Percentiles rank a stretch among this genome's conserved stretches.
These are phyloP conservation scores for Pseudozyma sp. DNA, from an alignment of 1,284 basidiomycete genomes.

Conservation along the genomic window DNA sequence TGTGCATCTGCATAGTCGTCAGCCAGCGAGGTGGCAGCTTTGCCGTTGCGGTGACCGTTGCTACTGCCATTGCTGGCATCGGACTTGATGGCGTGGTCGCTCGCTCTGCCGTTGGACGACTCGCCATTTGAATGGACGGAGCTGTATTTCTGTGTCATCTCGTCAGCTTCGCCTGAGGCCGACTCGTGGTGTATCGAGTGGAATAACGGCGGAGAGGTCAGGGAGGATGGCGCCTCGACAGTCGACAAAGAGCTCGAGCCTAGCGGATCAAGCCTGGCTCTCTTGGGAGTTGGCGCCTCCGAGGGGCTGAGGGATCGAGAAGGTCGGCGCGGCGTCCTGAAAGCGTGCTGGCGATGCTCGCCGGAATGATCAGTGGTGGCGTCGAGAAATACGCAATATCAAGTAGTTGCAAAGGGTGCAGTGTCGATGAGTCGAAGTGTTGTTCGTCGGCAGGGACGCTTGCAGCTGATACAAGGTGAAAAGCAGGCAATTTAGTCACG, in stretches of 20 bases:
- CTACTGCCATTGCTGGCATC: constrained; percentile 22
- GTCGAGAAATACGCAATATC: not conserved
- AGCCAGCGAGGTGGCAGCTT: not conserved
- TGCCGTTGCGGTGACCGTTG: constrained; percentile 34
- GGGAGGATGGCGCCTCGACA: constrained; percentile 11
- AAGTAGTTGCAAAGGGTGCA: not conserved
- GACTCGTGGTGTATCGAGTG: not conserved
- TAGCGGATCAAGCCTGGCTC: constrained; percentile 26
- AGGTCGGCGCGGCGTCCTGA: constrained; percentile 41
- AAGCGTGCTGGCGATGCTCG: constrained; percentile 25
- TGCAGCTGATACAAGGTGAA: too few relatives aligned
- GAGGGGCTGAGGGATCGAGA: constrained; percentile 19
- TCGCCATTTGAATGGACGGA: constrained; percentile 25
- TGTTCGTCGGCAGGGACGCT: too few relatives aligned
- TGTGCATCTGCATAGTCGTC: constrained; percentile 32
- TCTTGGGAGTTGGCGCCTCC: constrained; percentile 35
- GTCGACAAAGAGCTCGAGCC: constrained; percentile 20
- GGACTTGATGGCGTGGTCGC: constrained; percentile 10
- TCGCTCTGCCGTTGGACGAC: constrained; percentile 21
- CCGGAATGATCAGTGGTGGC: constrained; percentile 12
- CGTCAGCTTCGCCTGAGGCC: not conserved
- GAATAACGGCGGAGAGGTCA: not conserved
- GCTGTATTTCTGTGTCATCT: constrained; percentile 23
- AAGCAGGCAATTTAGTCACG: too few relatives aligned
- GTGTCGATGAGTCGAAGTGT: not conserved